These are phyloP conservation scores for Gyrodon lividus DNA, from an alignment of 768 basidiomycete species.

Conservation along the genomic window DNA sequence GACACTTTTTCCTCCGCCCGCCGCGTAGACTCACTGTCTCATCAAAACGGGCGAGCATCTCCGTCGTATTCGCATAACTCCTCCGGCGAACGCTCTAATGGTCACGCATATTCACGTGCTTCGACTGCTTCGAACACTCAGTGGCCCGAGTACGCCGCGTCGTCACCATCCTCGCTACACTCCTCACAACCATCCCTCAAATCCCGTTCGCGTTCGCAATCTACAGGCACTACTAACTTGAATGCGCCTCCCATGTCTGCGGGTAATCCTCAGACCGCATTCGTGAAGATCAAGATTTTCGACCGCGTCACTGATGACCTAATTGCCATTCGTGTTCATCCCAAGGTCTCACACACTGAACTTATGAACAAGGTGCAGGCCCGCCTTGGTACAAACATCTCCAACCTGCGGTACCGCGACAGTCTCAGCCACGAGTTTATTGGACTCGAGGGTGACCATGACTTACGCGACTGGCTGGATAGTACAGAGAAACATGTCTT, in stretches of 20 bases:
- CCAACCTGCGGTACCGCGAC: slow-evolving; percentile 70
- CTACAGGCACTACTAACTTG: slow-evolving; percentile 46
- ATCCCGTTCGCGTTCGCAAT: slow-evolving; percentile 56
- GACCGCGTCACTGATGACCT: slow-evolving; percentile 91
- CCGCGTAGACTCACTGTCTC: slow-evolving; percentile 32
- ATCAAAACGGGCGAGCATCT: slow-evolving; percentile 31
- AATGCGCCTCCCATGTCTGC: slow-evolving; percentile 76
- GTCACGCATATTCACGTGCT: slow-evolving; percentile 27
- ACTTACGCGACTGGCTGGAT: slow-evolving; percentile 72
- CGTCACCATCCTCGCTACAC: slow-evolving; percentile 49
- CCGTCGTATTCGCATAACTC: slow-evolving; percentile 39
- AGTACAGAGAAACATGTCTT: slow-evolving; percentile 80
- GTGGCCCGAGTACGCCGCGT: slow-evolving; percentile 30
- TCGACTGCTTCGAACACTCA: slow-evolving; percentile 28
- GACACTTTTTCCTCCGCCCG: slow-evolving; percentile 46
- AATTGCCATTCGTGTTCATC: slow-evolving; percentile 96
- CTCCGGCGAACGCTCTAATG: slow-evolving; percentile 33
- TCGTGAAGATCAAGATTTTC: slow-evolving; percentile 98
- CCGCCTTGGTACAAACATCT: slow-evolving; percentile 76
- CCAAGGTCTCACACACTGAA: slow-evolving; percentile 80
- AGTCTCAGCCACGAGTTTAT: slow-evolving; percentile 64
- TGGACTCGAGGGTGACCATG: slow-evolving; percentile 59
- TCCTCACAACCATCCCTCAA: slow-evolving; percentile 54
- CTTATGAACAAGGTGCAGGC: slow-evolving; percentile 91
- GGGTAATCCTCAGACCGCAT: slow-evolving; percentile 78